Evolutionary conservation across 1,284 basidiomycete species (phyloP), one percentile per base, ranked within the genome.

Genomic region (Marasmius sp.): DNA sequence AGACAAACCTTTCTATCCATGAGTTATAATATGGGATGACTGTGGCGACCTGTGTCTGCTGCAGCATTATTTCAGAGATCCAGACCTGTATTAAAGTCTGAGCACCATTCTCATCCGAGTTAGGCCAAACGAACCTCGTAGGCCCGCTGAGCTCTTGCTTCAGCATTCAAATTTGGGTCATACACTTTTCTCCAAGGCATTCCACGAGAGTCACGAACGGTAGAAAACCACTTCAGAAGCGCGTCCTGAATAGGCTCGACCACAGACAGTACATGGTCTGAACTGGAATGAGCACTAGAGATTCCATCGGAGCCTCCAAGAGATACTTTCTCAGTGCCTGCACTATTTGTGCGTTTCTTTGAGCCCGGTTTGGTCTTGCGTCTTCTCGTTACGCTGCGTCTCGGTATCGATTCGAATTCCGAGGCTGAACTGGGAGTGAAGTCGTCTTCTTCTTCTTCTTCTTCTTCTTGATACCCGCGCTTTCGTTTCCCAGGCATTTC

Each of bases 51-150:
- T 95, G 95, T 0, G 97, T 98, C 74, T 99, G 97, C 73, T 99
- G 97, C 6, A 98, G 83, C 97, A 98, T 98, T 65, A 98, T 91
- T 74, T 98, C 95, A 11, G 91, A 93, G 50, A 97, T 81, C 89
- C 91, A 93, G 11, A 93, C 91, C 88, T 94, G 14, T 37, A 65
- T 27, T 27, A 5, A 5, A 27, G 27, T 37, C 43, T 36, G 14
- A 45, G 20, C 20, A 33, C 9, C 27, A 20, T 45, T 20, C 18
- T 39, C 16, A 7, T 12, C 51, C 14, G 57, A 62, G 43, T 27
- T 57, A 48, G 22, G 58, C 27, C 41, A 54, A 33, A 63, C 68
- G 57, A 65, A 91, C 92, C 81, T 93, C 91, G 67, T 94, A 94
- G 1, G 91, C 92, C 57, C 92, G 77, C 71, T 93, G 92, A 2